phyloP scores from a whole-genome alignment of 2,329 filamentous ascomycete species.

The Pseudocercospora fuligena region DNA sequence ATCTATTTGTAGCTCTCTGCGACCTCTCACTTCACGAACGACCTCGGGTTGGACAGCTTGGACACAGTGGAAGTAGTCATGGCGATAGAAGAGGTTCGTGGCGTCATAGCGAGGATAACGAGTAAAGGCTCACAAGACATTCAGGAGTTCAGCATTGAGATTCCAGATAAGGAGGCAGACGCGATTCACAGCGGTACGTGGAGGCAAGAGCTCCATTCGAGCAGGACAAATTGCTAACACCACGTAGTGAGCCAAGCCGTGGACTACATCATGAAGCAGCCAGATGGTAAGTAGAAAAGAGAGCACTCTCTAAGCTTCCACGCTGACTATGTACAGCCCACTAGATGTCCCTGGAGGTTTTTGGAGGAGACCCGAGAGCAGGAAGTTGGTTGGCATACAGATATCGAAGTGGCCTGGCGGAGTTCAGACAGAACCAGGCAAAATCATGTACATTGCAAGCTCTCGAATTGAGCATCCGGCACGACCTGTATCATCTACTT shows the following conservation, averaged over 20 bases:
- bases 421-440: conserved; percentile 23
- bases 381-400: conserved; percentile 1
- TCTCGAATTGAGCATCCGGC: conserved; percentile 30
- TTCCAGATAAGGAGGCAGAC: conserved; percentile 96
- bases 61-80: conserved; percentile 99
- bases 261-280: conserved; percentile 90
- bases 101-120: conserved; percentile 54
- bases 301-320: too few relatives aligned
- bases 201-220: background rate
- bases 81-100: conserved; percentile 91
- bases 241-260: conserved; percentile 85
- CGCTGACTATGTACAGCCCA: conserved; percentile 38
- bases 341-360: conserved; percentile 26
- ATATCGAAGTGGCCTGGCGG: conserved; percentile 21
- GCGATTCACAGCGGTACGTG: conserved; percentile 86
- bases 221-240: conserved; percentile 39
- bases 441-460: conserved; percentile 39
- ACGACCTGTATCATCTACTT: conserved; percentile 39
- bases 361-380: background rate
- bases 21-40: conserved; percentile 90
- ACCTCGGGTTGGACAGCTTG: conserved; percentile 94
- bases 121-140: conserved; percentile 41
- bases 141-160: conserved; percentile 88
- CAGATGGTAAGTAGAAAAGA: conserved; percentile 71
- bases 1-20: conserved; percentile 70